These are phyloP conservation scores for Fusarium anguioides DNA, from an alignment of 2,329 filamentous ascomycete species.

Conservation along the genomic window DNA sequence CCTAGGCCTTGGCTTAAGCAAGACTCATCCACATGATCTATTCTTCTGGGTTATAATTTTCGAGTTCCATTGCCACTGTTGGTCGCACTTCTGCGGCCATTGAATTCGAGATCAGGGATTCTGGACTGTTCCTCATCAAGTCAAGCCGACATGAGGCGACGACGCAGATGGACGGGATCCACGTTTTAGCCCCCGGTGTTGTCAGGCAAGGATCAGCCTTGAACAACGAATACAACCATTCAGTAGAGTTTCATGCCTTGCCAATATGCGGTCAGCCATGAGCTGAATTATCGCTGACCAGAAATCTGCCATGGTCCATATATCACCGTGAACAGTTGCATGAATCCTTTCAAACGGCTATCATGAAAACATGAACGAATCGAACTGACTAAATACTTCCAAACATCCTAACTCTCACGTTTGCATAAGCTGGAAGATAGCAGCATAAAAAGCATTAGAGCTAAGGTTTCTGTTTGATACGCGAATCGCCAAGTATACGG, in stretches of 20 bases:
- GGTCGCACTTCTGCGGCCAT: conserved; percentile 5
- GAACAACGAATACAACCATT: not conserved
- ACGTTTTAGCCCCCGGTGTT: conserved; percentile 11
- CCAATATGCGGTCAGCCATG: conserved; percentile 34
- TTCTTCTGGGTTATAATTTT: conserved; percentile 2
- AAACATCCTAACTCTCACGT: not conserved
- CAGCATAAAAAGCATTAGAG: not conserved
- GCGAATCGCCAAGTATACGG: not conserved
- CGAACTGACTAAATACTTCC: not conserved
- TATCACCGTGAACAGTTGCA: not conserved
- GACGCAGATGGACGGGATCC: conserved; percentile 8
- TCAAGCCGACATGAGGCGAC: conserved; percentile 11
- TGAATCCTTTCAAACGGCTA: not conserved
- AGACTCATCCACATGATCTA: not conserved
- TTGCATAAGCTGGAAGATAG: not conserved
- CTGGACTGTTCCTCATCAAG: not conserved
- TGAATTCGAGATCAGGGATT: not conserved
- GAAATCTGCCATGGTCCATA: conserved; percentile 5
- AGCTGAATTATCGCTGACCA: conserved; percentile 17
- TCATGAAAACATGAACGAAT: not conserved
- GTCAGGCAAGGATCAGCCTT: conserved; percentile 25
- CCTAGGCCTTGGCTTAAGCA: not conserved
- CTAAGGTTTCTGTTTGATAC: not conserved
- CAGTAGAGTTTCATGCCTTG: conserved; percentile 24
- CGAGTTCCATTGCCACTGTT: conserved; percentile 6